Evolutionary conservation across 176 grass and related monocot genomes (phyloP).

Genomic region (Carex myosuroides): DNA sequence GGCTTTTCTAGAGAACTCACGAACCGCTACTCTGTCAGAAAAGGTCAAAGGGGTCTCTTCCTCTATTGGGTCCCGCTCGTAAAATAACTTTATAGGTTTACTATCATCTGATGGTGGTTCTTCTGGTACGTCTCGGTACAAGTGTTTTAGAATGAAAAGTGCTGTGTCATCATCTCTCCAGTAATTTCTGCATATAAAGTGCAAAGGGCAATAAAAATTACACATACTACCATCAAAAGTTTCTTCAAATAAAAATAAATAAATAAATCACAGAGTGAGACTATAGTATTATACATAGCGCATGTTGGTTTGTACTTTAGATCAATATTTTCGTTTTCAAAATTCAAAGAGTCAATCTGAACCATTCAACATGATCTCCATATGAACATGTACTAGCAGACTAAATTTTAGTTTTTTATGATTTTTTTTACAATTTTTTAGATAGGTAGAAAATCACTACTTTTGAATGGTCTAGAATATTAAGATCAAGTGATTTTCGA

Average conservation of each 20-base stretch:
- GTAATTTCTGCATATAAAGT: slow-evolving; percentile 54
- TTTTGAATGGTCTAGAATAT: too few relatives aligned
- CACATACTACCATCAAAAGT: background rate
- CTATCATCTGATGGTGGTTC: slow-evolving; percentile 45
- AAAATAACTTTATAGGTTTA: slow-evolving; percentile 57
- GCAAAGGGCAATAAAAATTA: slow-evolving; percentile 17
- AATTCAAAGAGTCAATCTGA: too few relatives aligned
- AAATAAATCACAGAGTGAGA: too few relatives aligned
- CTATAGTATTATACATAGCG: too few relatives aligned
- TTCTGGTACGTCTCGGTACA: slow-evolving; percentile 88
- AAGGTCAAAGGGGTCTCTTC: slow-evolving; percentile 91
- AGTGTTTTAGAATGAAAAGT: slow-evolving; percentile 89
- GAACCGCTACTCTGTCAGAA: slow-evolving; percentile 52
- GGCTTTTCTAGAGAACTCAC: slow-evolving; percentile 76
- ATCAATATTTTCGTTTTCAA: too few relatives aligned
- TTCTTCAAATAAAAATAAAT: background rate
- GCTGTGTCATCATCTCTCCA: slow-evolving; percentile 96
- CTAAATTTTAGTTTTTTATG: too few relatives aligned
- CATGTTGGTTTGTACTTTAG: too few relatives aligned
- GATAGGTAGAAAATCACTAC: too few relatives aligned
- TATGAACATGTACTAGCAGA: too few relatives aligned
- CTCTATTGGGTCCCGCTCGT: slow-evolving; percentile 59
- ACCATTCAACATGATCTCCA: too few relatives aligned
- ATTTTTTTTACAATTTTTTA: too few relatives aligned
- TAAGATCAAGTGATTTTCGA: too few relatives aligned